A percentile compares a stretch with the other conserved stretches of the same genome.
Evolutionary conservation across 164 flowering plant genomes (phyloP).

Genomic region (Kingdonia uniflora): DNA sequence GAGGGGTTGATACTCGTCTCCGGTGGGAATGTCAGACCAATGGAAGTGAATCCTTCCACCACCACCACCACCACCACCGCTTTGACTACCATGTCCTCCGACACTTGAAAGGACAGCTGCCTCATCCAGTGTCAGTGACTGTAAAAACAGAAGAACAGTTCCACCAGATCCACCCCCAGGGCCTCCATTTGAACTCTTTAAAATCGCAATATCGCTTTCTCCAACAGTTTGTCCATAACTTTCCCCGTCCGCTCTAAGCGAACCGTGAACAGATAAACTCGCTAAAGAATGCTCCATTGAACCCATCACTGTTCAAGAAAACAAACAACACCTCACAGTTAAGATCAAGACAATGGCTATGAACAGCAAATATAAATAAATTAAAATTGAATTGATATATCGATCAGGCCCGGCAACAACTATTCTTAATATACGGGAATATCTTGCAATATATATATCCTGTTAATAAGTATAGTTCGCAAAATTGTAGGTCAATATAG

Average conservation of each 20-base stretch:
- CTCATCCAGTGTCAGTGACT: conserved; percentile 34
- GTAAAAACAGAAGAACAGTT: conserved; percentile 75
- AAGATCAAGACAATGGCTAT: not conserved
- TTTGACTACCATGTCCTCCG: conserved; percentile 75
- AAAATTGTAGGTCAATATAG: no score
- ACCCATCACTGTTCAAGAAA: conserved; percentile 65
- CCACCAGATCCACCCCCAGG: conserved; percentile 99
- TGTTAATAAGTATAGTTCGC: no score
- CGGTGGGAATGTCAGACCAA: conserved; percentile 74
- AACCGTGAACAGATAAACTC: conserved; percentile 58
- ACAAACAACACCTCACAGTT: not conserved
- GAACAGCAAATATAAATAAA: no score
- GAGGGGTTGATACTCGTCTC: conserved; percentile 68
- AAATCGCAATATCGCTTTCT: conserved; percentile 12
- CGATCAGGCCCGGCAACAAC: no score
- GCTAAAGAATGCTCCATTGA: conserved; percentile 75
- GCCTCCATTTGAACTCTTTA: conserved; percentile 22
- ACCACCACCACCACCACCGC: conserved; percentile 87
- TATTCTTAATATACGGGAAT: no score
- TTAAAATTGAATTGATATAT: no score
- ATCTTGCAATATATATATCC: no score
- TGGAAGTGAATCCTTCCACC: conserved; percentile 94
- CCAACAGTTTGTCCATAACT: conserved; percentile 34
- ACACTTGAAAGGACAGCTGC: conserved; percentile 50
- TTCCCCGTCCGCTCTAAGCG: conserved; percentile 80